Base-by-base conservation (phyloP, 2,329 filamentous ascomycete genomes). In the Ophioceras dolichostomum region DNA sequence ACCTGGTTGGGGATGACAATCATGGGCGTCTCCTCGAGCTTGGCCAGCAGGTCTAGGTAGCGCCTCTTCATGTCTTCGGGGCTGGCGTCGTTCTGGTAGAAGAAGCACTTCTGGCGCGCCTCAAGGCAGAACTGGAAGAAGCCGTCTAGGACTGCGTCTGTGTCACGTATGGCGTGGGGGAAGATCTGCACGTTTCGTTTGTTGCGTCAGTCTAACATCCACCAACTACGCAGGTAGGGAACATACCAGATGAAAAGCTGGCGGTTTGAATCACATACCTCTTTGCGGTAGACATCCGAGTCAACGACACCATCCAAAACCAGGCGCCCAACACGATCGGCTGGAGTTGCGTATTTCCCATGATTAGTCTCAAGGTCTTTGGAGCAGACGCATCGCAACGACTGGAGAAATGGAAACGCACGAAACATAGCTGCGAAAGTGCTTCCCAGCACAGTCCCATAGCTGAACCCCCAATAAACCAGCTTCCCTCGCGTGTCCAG, bases 111-210 rank as follows among this genome's bases (percentile, higher is more conserved):
- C 5, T 49, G 36, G 2, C 60, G 59, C 10, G 61, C 66, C 16
- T 59, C 55, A 38, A 57, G 61, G 46, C 71, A 76, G 30, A 58
- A 60, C 32, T 54, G 48, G 42, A 64, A 69, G 46, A 74, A 70
- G 27, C 46, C 54, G 3, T 54, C 53, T 39, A 67, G 57, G 13
- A 63, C 57, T 35, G 61, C 52, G 39, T 74, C 68, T 4, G 28
- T 30, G 18, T 37, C 35, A 5, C 14, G 19, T n/a, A 37, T 30
- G 35, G 29, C 29, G 10, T 20, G 17, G 16, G 35, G 7, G 27
- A 17, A 13, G 3, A 26, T 22, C 33, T 27, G 20, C 16, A 6
- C 8, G 13, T 10, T 10, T n/a, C 16, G 18, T 14, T 13, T 18
- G 14, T 10, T 33, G 32, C 10, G 12, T 24, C 5, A 14, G 3